phyloP scores from a whole-genome alignment of 371 early-diverging fungal genomes.

The Blakeslea trispora region DNA sequence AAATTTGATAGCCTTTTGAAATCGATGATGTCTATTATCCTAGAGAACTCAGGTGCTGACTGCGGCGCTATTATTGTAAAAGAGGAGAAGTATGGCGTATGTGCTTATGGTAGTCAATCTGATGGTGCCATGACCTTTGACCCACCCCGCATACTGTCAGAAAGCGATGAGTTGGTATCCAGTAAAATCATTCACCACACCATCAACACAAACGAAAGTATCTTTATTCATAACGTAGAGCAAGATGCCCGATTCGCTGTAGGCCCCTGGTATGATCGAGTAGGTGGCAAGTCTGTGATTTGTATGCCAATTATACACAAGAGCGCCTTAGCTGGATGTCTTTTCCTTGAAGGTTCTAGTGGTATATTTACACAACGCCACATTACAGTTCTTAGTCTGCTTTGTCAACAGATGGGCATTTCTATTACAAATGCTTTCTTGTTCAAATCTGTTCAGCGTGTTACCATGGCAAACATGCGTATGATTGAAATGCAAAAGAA shows the following conservation, averaged over 20 bases:
- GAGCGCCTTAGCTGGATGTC: constrained; percentile 48
- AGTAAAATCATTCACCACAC: constrained; percentile 46
- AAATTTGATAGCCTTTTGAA: constrained; percentile 42
- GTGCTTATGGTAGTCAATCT: constrained; percentile 44
- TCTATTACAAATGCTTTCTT: constrained; percentile 60
- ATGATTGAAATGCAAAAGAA: constrained; percentile 53
- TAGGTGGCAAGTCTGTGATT: constrained; percentile 54
- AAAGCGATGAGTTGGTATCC: constrained; percentile 37
- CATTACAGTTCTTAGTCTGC: constrained; percentile 54
- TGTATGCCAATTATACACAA: constrained; percentile 61
- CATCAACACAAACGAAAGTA: constrained; percentile 42
- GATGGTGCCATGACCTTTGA: constrained; percentile 44
- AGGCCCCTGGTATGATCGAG: constrained; percentile 48
- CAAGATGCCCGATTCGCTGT: constrained; percentile 46
- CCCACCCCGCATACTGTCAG: constrained; percentile 35
- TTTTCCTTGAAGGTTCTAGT: constrained; percentile 58
- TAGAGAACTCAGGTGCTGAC: constrained; percentile 51
- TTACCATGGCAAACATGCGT: constrained; percentile 42
- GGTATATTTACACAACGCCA: constrained; percentile 60
- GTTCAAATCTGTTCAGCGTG: constrained; percentile 49
- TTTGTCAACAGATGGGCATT: constrained; percentile 64
- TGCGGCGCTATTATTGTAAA: constrained; percentile 50
- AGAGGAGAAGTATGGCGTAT: constrained; percentile 44
- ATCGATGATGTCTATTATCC: constrained; percentile 48
- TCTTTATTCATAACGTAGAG: constrained; percentile 42